Evolutionary conservation across 108 stramenopile genomes (phyloP).

Genomic region (Skeletonema grethae): DNA sequence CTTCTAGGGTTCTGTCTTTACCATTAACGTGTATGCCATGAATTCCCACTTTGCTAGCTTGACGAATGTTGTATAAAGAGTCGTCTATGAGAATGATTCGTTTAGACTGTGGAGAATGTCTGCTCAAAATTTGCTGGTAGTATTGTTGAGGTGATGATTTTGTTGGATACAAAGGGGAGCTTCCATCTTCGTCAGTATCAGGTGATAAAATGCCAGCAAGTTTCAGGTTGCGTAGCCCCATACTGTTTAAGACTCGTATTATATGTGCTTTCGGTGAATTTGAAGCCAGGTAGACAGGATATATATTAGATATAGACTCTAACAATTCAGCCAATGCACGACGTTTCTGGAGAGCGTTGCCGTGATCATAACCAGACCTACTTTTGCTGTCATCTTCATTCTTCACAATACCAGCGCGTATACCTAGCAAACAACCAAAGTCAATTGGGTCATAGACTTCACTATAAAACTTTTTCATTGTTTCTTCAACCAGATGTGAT

Average conservation of each 20-base stretch:
- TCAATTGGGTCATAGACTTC: conserved; percentile 68
- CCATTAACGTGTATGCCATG: conserved; percentile 46
- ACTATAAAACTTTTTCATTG: conserved; percentile 59
- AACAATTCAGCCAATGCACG: conserved; percentile 33
- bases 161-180: conserved; percentile 54
- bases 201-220: conserved; percentile 63
- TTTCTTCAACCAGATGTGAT: conserved; percentile 29
- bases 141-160: conserved; percentile 65
- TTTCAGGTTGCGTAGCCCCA: conserved; percentile 56
- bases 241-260: conserved; percentile 47
- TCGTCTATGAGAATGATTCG: conserved; percentile 50
- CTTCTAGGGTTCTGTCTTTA: conserved; percentile 44
- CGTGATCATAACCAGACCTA: conserved; percentile 71
- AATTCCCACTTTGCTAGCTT: conserved; percentile 43
- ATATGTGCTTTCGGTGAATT: conserved; percentile 83
- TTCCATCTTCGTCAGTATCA: conserved; percentile 41
- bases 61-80: conserved; percentile 54
- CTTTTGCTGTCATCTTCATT: conserved; percentile 7
- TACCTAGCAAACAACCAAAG: conserved; percentile 48
- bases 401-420: not conserved
- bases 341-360: conserved; percentile 28
- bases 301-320: conserved; percentile 7
- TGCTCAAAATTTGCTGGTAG: conserved; percentile 44
- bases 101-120: conserved; percentile 26
- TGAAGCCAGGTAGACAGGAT: conserved; percentile 69